A percentile compares a stretch with the other conserved stretches of the same genome.
Evolutionary conservation across 1,139 yeast species (phyloP).

Genomic region (Blastobotrys arbuscula): DNA sequence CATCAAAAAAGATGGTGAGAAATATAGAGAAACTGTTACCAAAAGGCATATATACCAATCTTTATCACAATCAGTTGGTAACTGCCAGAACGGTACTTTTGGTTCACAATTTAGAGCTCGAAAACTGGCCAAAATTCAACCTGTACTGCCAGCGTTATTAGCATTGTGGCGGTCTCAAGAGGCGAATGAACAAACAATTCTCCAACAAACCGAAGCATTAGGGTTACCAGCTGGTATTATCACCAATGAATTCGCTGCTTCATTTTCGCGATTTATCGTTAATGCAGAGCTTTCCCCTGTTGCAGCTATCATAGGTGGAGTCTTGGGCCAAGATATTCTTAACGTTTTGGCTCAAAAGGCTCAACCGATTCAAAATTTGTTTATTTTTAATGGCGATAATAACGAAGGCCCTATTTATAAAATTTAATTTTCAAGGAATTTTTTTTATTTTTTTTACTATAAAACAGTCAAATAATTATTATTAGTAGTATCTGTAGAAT

Average conservation of each 20-base stretch:
- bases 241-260: conserved; percentile 23
- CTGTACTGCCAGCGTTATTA: conserved; percentile 56
- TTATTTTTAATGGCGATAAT: conserved; percentile 65
- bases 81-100: conserved; percentile 26
- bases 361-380: conserved; percentile 75
- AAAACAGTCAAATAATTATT: neutral
- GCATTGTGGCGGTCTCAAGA: conserved; percentile 40
- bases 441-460: neutral
- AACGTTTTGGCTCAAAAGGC: conserved; percentile 73
- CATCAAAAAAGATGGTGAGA: conserved; percentile 38
- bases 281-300: conserved; percentile 76
- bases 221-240: conserved; percentile 39
- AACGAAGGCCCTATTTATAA: conserved; percentile 73
- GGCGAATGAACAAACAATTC: neutral
- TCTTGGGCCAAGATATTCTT: conserved; percentile 84
- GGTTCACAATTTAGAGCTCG: conserved; percentile 41
- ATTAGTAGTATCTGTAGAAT: neutral
- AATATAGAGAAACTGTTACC: conserved; percentile 46
- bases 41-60: conserved; percentile 49
- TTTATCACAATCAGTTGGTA: conserved; percentile 37
- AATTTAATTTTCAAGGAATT: conserved; percentile 28
- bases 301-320: conserved; percentile 86
- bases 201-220: conserved; percentile 26
- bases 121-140: conserved; percentile 53
- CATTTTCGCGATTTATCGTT: conserved; percentile 31